phyloP scores from a whole-genome alignment of 2,329 filamentous ascomycete species.

The Bipolaris gigantea region DNA sequence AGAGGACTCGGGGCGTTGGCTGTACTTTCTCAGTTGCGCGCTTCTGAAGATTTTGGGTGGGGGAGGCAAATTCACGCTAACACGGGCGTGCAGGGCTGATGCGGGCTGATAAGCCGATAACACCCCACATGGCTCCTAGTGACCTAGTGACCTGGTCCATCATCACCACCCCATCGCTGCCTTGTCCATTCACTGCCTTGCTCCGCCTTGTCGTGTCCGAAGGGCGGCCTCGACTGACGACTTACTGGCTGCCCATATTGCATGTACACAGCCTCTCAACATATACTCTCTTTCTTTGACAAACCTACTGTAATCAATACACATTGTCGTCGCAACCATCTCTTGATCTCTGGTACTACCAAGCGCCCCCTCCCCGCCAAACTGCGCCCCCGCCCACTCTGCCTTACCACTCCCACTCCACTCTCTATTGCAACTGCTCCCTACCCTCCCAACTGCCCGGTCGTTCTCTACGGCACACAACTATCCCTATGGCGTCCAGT shows the following conservation, averaged over 20 bases:
- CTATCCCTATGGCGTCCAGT: constrained; percentile 19
- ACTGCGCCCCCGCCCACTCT: constrained; percentile 13
- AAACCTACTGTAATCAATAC: background rate
- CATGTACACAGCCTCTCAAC: background rate
- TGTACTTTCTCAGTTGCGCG: constrained; percentile 21
- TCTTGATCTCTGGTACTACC: constrained; percentile 7
- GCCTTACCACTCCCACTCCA: background rate
- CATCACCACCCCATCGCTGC: constrained; percentile 3
- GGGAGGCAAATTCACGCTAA: constrained; percentile 14
- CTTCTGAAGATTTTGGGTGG: constrained; percentile 27
- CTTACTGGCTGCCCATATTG: background rate
- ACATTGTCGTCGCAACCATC: background rate
- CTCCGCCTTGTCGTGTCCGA: constrained; percentile 6
- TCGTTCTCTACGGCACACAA: background rate
- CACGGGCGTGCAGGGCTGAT: constrained; percentile 11
- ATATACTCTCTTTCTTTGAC: background rate
- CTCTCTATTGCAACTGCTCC: background rate
- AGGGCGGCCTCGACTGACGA: background rate
- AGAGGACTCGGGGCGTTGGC: background rate
- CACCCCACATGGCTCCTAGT: constrained; percentile 10
- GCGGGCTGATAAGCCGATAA: constrained; percentile 29
- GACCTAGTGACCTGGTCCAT: constrained; percentile 16
- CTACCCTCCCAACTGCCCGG: background rate
- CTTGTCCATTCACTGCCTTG: constrained; percentile 3
- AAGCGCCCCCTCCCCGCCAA: constrained; percentile 9